A percentile compares a stretch with the other conserved stretches of the same genome.
Conservation (phyloP, 148 eudicot genomes). For the Gaultheria prostrata region DNA sequence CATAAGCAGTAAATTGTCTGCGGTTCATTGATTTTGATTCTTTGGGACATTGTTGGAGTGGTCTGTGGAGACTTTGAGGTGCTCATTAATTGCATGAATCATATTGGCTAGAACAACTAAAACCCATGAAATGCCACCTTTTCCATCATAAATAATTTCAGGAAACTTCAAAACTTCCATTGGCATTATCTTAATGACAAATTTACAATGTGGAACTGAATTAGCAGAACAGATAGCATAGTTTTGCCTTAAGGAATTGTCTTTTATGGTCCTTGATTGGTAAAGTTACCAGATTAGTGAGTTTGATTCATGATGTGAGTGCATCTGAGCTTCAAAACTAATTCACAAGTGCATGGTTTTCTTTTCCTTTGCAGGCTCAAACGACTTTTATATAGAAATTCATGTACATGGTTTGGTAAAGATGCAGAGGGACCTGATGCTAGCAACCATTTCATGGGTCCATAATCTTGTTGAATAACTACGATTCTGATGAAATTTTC, state of each 20-base stretch:
- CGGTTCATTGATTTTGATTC: neutral
- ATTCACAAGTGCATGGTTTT: neutral
- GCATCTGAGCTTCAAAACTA: neutral
- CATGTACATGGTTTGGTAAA: constrained; percentile 16
- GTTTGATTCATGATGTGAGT: neutral
- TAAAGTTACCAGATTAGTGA: neutral
- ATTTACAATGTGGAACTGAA: neutral
- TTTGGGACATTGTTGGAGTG: neutral
- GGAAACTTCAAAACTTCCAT: neutral
- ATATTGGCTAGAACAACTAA: neutral
- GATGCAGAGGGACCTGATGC: constrained; percentile 22
- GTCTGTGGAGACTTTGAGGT: neutral
- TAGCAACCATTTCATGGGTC: too few relatives aligned
- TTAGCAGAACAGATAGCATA: neutral
- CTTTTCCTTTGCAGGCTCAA: constrained; percentile 26
- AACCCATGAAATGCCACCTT: neutral
- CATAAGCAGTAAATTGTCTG: constrained; percentile 20
- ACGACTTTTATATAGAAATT: constrained; percentile 26
- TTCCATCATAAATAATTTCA: neutral
- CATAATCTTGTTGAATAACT: too few relatives aligned
- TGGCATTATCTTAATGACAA: neutral
- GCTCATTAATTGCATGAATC: neutral
- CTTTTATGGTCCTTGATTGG: neutral
- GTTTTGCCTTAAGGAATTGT: neutral
- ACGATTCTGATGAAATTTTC: constrained; percentile 17